Evolutionary conservation across 805 yeast genomes (phyloP), one percentile per base, ranked within the genome.

Genomic region (Candida ovalis): DNA sequence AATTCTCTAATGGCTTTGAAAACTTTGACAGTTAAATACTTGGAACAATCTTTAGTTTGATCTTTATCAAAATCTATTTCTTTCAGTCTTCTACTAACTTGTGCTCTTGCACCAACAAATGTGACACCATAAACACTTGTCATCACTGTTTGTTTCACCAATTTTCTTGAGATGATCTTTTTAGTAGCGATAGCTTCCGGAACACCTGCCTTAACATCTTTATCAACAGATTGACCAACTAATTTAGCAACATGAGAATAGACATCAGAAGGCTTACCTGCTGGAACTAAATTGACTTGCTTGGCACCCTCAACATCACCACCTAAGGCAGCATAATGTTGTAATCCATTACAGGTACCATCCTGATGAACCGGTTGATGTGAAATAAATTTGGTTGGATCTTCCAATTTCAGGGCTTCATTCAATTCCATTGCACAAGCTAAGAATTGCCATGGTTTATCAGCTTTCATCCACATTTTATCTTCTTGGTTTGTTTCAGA

Each of bases 101-200:
- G 99, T 3, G 83, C 84, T 17, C 88, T 80, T 0, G 98, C 99
- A 17, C 99, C 99, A 52, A 88, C 78, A 62, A 79, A 89, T 0
- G 99, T 92, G 12, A 92, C 99, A 59, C 99, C 99, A 63, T 92
- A 92, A 33, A 92, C 99, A 60, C 90, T 91, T 0, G 99, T 92
- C 99, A 92, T 92, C 23, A 92, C 98, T 0, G 99, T 89, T 65
- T 92, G 99, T 63, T 92, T 92, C 33, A 94, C 96, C 41, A 94
- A 84, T 63, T 92, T 92, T 58, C 99, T 78, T 18, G 84, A 77
- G 48, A 92, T 78, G 50, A 81, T 77, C 44, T 83, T 86, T 48
- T 76, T 72, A 37, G 86, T 68, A 30, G 70, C 64, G n/a, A 61
- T 42, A 1, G 91, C 92, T 47, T 68, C 66, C 47, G 74, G 76